Conservation (phyloP, 2,329 filamentous ascomycete species). For the Phaeosphaeria sp. region DNA sequence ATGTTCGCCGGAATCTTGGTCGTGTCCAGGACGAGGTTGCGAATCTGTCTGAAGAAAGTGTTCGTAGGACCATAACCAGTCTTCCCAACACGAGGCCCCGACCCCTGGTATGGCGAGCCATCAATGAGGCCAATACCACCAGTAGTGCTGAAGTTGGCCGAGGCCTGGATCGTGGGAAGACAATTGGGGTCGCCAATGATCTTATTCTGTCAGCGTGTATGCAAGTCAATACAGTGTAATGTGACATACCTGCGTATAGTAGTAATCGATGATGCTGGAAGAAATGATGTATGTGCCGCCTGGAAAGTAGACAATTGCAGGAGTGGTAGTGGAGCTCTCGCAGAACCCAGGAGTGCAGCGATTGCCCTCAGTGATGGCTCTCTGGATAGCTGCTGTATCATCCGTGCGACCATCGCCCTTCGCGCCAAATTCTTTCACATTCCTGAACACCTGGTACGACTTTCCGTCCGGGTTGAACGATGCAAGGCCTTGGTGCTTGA, state of each 20-base stretch:
- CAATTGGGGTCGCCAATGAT: conserved; percentile 67
- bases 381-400: conserved; percentile 63
- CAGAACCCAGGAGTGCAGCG: conserved; percentile 52
- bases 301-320: conserved; percentile 65
- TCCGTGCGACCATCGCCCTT: conserved; percentile 42
- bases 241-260: conserved; percentile 60
- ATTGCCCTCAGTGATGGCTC: conserved; percentile 49
- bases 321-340: conserved; percentile 57
- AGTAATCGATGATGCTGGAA: conserved; percentile 66
- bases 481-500: conserved; percentile 51
- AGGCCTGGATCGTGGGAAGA: conserved; percentile 62
- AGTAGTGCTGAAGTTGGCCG: conserved; percentile 54
- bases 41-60: conserved; percentile 70
- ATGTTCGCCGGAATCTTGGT: conserved; percentile 57
- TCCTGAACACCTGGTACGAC: conserved; percentile 51
- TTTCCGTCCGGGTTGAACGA: conserved; percentile 48
- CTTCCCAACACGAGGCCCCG: conserved; percentile 31
- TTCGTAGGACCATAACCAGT: conserved; percentile 60
- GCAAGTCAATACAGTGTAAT: neutral
- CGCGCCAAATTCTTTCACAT: conserved; percentile 53
- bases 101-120: conserved; percentile 58
- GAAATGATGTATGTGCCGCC: conserved; percentile 66
- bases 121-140: conserved; percentile 64
- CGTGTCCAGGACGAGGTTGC: conserved; percentile 70
- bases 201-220: conserved; percentile 17